Base-by-base conservation (phyloP, 1,284 basidiomycete species). In the Apiotrichum veenhuisii region DNA sequence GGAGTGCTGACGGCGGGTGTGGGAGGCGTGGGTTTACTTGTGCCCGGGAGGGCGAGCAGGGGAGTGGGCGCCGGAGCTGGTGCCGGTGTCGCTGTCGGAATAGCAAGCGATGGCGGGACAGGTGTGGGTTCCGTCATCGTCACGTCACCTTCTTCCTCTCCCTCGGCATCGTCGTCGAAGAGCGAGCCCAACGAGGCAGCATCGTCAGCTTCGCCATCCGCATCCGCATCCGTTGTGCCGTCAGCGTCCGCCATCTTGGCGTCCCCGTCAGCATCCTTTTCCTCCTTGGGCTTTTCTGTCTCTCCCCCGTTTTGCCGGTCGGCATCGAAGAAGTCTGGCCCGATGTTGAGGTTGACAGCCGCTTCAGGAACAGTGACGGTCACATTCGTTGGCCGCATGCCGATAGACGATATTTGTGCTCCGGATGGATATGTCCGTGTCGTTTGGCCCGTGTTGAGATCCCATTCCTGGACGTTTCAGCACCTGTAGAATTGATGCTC, bases 401-500 rank as follows among this genome's bases (percentile, higher is more conserved):
- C 84, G 42, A 98, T 78, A 15, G 86, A 84, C 3, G 91, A 87
- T 14, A 98, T 83, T 72, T 98, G 94, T 2, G 91, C 86, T 26
- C 87, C 87, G 69, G 96, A 91, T 0, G 84, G 85, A 69, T 90
- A 98, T 40, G 82, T 84, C 44, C 93, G 84, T 7, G 87, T 82
- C 34, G 81, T 80, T 64, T 90, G 83, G 1, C 96, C 96, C 0
- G 88, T 95, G 69, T 98, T 90, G 48, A 98, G 82, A 77, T 98
- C 95, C 95, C 96, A 98, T 84, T 96, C 89, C 91, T 97, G 71
- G 30, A 18, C 27, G 41, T 3, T 48, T 46, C 43, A 63, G 56
- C 23, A 33, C 18, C 23, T 25, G 25, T 33, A 23, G 15, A 33
- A 23, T 43, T 7, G 23, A 23, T 43, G 2, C n/a, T 15, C 42